Base-by-base conservation (phyloP, 2,329 filamentous ascomycete genomes). In the Cytospora leucostoma region DNA sequence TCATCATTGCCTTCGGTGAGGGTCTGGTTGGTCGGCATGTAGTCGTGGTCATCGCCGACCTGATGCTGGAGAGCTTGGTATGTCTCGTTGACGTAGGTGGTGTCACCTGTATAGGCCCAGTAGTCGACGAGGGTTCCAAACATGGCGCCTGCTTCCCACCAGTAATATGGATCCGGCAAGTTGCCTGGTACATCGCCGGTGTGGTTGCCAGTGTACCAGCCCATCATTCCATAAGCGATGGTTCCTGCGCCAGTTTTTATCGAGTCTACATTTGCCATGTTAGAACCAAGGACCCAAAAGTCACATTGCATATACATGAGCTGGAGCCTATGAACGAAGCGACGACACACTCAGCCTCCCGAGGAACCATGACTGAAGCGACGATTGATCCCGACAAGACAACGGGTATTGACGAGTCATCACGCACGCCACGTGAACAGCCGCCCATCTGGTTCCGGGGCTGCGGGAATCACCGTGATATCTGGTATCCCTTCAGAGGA, bases 91-190 rank as follows among this genome's bases (percentile, higher is more conserved):
- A 88, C 88, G 74, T 88, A 88, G 27, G 79, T 79, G 0, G 72
- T 70, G 71, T 89, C 85, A 61, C 84, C 84, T 0, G 86, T 88
- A 63, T 82, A 80, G 66, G 82, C 80, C 84, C 84, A 88, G 71
- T 89, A 89, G 72, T 88, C 84, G 64, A 89, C 81, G 66, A 88
- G 71, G 1, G 83, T 82, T 69, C 84, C 82, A 77, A 87, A 88
- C 77, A 89, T 79, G 49, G 83, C 82, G 66, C 84, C 82, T 17
- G 80, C 83, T 73, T 89, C 85, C 87, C 86, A 89, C 86, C 64
- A 89, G 77, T 88, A 88, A 70, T 85, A 86, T 51, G 80, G 80
- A 8, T 79, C 79, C 11, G 80, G 80, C 7, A 82, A 72, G 62
- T 81, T 80, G n/a, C 80, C 80, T 4, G 78, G 78, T 3, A 76